Base-by-base conservation (phyloP, 345 rosid genomes). In the Geranium brycei region DNA sequence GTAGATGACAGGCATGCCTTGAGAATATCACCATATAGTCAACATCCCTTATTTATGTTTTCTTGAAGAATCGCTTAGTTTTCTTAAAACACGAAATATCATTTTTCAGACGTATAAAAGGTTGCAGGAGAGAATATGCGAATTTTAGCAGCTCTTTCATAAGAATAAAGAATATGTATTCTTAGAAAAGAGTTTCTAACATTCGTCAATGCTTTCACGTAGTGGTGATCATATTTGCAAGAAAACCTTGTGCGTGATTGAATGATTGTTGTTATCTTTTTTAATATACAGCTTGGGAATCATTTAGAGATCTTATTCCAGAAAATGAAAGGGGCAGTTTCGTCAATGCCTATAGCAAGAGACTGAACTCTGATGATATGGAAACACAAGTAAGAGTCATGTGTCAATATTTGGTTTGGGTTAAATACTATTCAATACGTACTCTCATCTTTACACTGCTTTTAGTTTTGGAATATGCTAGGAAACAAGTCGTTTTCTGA, bases 221-320 rank as follows among this genome's bases (percentile, higher is more conserved):
- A 5, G 47, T 38, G 47, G 1, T 38, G 47, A 38, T 38, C 47
- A 38, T 47, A 47, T 10, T 47, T 47, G 53, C 14, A 47, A 13
- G 14, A 47, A 7, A 47, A 47, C 7, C 53, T 57, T 28, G 66
- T 19, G 51, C 31, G 51, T 59, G 19, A 4, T 47, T 59, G 19
- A 60, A 62, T 63, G 58, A 19, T 65, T 66, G 18, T 66, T n/a
- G 41, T 7, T 60, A 47, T 63, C 12, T 57, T 77, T 16, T 67
- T 62, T 23, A 15, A 51, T 61, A 3, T 47, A 18, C 81, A 92
- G 98, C 91, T 62, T 92, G 98, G 98, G 98, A 92, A 78, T 74
- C 86, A 38, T 92, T 92, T 73, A 82, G 91, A 73, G 97, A 92
- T 78, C 90, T 84, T 61, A 89, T 92, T 75, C 96, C 98, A 14